Conservation (phyloP, 106 monocot genomes). For the Posidonia australis region DNA sequence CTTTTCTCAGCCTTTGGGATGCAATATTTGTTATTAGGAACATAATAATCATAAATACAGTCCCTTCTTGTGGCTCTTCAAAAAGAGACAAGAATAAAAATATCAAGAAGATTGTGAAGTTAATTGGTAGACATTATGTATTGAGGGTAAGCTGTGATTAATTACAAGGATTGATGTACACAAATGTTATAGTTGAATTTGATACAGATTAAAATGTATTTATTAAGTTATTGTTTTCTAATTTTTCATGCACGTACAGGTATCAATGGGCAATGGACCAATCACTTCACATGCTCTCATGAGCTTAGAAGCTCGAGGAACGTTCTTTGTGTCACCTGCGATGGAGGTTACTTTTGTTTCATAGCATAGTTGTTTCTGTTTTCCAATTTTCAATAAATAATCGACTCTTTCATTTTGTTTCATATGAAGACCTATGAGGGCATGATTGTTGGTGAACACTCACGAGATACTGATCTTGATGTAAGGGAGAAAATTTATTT, state of each 20-base stretch:
- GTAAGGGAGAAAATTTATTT: conserved; percentile 29
- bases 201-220: neutral
- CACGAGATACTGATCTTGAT: conserved; percentile 91
- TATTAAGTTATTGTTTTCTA: conserved; percentile 1
- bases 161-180: neutral
- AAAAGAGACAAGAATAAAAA: too few relatives aligned
- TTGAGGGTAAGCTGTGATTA: too few relatives aligned
- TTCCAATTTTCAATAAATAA: conserved; percentile 2
- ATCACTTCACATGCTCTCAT: conserved; percentile 90
- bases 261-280: conserved; percentile 69
- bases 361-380: neutral
- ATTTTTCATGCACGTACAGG: conserved; percentile 20
- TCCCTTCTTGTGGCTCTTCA: too few relatives aligned
- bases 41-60: too few relatives aligned
- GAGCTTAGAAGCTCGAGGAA: conserved; percentile 95
- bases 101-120: too few relatives aligned
- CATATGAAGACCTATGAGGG: conserved; percentile 77
- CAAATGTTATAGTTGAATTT: neutral
- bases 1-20: conserved; percentile 5
- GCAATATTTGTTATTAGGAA: neutral
- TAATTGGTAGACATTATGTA: too few relatives aligned
- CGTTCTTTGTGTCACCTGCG: conserved; percentile 88
- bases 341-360: conserved; percentile 51
- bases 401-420: conserved; percentile 6
- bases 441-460: conserved; percentile 97